Evolutionary conservation across 2,329 filamentous ascomycete genomes (phyloP).

Genomic region (Mycogone perniciosa): DNA sequence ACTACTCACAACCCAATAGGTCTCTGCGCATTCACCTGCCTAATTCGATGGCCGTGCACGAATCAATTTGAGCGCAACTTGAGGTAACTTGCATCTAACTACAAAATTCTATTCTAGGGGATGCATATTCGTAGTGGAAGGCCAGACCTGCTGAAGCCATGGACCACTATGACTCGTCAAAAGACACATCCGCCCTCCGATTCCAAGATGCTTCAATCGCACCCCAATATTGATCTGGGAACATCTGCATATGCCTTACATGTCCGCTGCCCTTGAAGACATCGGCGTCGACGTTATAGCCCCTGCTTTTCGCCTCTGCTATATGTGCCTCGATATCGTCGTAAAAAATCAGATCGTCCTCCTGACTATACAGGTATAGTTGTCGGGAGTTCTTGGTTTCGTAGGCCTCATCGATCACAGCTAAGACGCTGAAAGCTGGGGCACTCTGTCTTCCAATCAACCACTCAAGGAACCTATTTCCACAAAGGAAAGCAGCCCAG

Average conservation of each 20-base stretch:
- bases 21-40: too few species aligned
- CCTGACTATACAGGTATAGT: conserved; percentile 53
- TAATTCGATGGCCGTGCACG: too few species aligned
- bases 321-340: conserved; percentile 51
- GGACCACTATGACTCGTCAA: too few species aligned
- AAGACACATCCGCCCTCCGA: not conserved
- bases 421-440: conserved; percentile 32
- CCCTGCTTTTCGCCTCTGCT: conserved; percentile 38
- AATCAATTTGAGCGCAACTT: too few species aligned
- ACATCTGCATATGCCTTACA: conserved; percentile 54
- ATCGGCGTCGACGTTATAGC: conserved; percentile 43
- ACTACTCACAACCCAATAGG: too few species aligned
- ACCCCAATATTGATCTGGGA: conserved; percentile 53
- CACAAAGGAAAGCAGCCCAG: conserved; percentile 38
- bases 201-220: conserved; percentile 30
- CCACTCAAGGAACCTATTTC: conserved; percentile 29
- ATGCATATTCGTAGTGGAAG: too few species aligned
- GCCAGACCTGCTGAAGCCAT: too few species aligned
- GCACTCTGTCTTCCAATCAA: conserved; percentile 34
- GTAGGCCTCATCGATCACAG: conserved; percentile 31
- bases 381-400: conserved; percentile 35
- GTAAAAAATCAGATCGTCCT: conserved; percentile 50
- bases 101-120: too few species aligned
- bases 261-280: conserved; percentile 54
- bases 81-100: too few species aligned